Evolutionary conservation across 768 basidiomycete species (phyloP).

Genomic region (Mycena venus): DNA sequence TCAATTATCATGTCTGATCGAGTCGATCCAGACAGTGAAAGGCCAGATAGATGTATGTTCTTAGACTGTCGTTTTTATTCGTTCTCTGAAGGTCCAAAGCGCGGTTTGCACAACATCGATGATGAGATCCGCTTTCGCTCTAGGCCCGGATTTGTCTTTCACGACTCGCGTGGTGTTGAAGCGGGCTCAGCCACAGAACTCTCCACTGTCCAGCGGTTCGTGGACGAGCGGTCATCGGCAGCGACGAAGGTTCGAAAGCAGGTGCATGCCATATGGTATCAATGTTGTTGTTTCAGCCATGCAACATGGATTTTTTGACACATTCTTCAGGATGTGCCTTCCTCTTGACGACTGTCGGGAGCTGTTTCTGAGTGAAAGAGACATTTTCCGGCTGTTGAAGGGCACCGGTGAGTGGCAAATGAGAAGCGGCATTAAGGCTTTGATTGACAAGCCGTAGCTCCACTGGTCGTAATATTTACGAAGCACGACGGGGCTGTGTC

Average conservation of each 20-base stretch:
- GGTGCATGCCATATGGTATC: slow-evolving; percentile 1
- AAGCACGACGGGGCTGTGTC: not conserved
- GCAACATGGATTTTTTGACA: not conserved
- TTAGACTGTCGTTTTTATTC: not conserved
- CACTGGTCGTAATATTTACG: slow-evolving; percentile 5
- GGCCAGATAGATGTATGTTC: not conserved
- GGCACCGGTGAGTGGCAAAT: not conserved
- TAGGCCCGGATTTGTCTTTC: not conserved
- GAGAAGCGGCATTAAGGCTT: not conserved
- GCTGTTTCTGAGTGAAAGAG: not conserved
- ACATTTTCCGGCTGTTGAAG: not conserved
- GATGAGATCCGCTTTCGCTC: slow-evolving; percentile 5
- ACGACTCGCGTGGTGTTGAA: slow-evolving; percentile 2
- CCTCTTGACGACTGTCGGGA: not conserved
- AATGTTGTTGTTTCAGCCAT: not conserved
- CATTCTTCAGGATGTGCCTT: not conserved
- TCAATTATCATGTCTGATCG: not conserved
- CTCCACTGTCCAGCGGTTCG: not conserved
- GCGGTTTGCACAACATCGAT: slow-evolving; percentile 2
- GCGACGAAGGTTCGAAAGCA: not conserved
- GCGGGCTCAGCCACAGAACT: not conserved
- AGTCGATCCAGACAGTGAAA: not conserved
- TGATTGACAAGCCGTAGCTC: not conserved
- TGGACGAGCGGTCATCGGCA: not conserved
- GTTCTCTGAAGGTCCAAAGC: not conserved